Evolutionary conservation across 2,329 filamentous ascomycete species (phyloP).

Genomic region (Colletotrichum scovillei): DNA sequence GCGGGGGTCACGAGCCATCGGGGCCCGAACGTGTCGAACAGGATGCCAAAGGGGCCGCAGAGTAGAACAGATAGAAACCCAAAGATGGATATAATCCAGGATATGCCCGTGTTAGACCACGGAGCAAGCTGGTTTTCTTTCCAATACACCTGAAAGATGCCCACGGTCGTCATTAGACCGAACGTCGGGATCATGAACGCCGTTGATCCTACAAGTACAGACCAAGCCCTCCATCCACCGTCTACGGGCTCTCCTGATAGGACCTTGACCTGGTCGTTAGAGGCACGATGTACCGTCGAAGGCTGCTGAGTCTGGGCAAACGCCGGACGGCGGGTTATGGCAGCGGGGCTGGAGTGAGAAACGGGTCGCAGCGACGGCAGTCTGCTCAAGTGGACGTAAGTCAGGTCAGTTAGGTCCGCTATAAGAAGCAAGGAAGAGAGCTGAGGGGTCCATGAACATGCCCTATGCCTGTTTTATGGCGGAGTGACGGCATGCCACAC

Average conservation of each 20-base stretch:
- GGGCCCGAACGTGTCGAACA: constrained; percentile 40
- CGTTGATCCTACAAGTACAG: constrained; percentile 19
- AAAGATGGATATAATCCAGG: constrained; percentile 45
- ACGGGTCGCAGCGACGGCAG: not conserved
- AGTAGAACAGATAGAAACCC: constrained; percentile 43
- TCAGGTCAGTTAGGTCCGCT: not conserved
- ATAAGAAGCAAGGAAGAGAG: not conserved
- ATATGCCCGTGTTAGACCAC: constrained; percentile 36
- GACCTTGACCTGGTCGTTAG: constrained; percentile 38
- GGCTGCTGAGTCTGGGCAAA: not conserved
- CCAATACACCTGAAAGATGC: constrained; percentile 45
- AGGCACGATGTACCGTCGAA: not conserved
- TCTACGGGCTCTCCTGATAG: constrained; percentile 36
- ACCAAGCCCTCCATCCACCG: constrained; percentile 25
- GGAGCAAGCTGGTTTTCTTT: constrained; percentile 38
- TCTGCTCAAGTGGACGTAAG: constrained; percentile 7
- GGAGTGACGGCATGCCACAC: not conserved
- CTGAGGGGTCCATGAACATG: not conserved
- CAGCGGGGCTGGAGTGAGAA: constrained; percentile 39
- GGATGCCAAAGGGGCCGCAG: constrained; percentile 36
- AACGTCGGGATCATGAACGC: constrained; percentile 39
- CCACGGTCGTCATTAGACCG: constrained; percentile 43
- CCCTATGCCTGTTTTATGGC: constrained; percentile 9
- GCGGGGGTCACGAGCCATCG: constrained; percentile 37
- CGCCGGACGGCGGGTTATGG: constrained; percentile 37